Base-by-base conservation (phyloP, 257 asterid genomes). In the Ligustrum vulgare region DNA sequence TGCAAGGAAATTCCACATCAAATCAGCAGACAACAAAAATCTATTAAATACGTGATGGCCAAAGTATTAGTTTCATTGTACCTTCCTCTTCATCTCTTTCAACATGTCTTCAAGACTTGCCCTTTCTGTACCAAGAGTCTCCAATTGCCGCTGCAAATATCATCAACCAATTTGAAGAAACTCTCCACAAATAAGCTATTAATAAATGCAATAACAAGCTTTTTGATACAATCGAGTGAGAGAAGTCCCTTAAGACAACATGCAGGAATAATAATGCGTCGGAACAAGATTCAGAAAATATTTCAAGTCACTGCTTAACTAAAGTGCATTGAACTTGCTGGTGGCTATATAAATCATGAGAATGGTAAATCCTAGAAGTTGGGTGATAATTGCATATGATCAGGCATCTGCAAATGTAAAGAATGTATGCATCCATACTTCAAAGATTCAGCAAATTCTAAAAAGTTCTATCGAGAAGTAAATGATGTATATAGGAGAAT, bases 31-130 rank as follows among this genome's bases (percentile, higher is more conserved):
- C 49, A 11, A 41, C 15, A 41, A 2, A 41, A 4, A 41, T 41
- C 11, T 41, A 41, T 41, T 31, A 36, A 75, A 18, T 31, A 78
- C 58, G 37, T 16, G 70, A 51, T 32, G 70, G 63, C 22, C 62
- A 68, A 72, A 68, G 72, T 70, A 68, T 33, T 73, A 54, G 58
- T 73, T 36, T 67, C 64, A 80, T 72, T 60, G 20, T 82, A 95
- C 99, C 97, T 91, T 93, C 85, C 98, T 89, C 85, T 95, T 95
- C 98, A 93, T 95, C 89, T 95, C 99, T 89, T 95, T 95, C 82
- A 95, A 90, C 99, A 95, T 92, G 84, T 95, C 99, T 82, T 95
- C 99, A 34, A 95, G 97, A 58, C 98, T 94, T 76, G 99, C 98
- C 84, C 99, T 85, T 87, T 93, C 97, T 79, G 97, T 85, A 72